Evolutionary conservation across 305 asterid genomes (phyloP), one percentile per base, ranked within the genome.

Genomic region (Solanum aculeatissimum): DNA sequence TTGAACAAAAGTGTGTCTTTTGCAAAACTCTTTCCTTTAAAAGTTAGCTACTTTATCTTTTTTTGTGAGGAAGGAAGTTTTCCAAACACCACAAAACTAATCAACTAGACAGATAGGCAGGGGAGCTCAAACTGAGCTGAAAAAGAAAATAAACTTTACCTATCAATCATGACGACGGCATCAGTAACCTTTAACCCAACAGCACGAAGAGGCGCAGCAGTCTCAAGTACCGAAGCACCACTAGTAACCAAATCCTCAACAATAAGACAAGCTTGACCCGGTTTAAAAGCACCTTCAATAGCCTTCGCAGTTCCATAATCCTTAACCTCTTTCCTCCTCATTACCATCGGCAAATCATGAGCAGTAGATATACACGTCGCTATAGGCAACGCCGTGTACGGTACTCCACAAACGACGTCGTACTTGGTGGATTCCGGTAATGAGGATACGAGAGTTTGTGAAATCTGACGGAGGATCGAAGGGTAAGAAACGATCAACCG

Each of bases 261-360:
- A 84, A 97, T 89, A 12, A 97, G 89, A 82, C 99, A 97, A 4
- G 85, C 81, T 78, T 93, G 97, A 77, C 91, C 87, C 3, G 86
- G 84, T 54, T 87, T 2, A 63, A 92, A 93, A n/a, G 90, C 95
- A 6, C 99, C 99, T 84, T 97, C 98, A 62, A 95, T 95, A 2
- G 98, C 95, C 87, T 94, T 95, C 4, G 96, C 91, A 8, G 98
- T 97, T 35, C 98, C 99, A 70, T 97, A 95, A 70, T 93, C 98
- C 87, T 97, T 97, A 12, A 97, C 92, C 94, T 97, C 99, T 86
- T 97, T 97, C 27, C 99, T 94, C 86, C 98, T 91, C 99, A 97
- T 95, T 58, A 97, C 85, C 99, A 97, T 97, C 49, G 99, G 98
- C 14, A 93, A 83, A 19, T 93, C 83, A 12, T 92, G 85, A 0